A percentile compares a stretch with the other conserved stretches of the same genome.
phyloP scores from a whole-genome alignment of 2,329 filamentous ascomycete species.

The Aspergillus ochraceus region DNA sequence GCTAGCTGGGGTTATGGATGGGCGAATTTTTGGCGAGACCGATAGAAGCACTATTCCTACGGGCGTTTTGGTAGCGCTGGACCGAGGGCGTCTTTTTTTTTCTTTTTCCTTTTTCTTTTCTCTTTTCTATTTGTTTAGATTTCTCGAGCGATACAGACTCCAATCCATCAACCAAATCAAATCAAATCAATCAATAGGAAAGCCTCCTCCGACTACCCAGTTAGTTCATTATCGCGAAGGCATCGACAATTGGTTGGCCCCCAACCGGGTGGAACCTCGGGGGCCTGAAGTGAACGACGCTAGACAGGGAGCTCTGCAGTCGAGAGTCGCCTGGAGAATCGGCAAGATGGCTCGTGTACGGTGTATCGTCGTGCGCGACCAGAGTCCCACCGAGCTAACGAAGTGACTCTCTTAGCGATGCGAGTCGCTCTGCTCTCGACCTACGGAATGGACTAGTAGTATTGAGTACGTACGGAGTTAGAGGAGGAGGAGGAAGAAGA shows the following conservation, averaged over 20 bases:
- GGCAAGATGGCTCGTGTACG: neutral
- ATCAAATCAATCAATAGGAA: neutral
- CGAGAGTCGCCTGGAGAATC: no score
- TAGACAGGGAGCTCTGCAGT: neutral
- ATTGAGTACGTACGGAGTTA: neutral
- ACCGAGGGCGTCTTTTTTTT: neutral
- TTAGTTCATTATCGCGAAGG: neutral
- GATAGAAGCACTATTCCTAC: slow-evolving; percentile 5
- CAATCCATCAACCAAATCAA: neutral
- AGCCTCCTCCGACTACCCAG: neutral
- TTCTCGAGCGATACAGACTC: neutral
- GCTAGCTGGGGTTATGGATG: neutral
- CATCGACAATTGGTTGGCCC: neutral
- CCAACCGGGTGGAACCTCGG: neutral
- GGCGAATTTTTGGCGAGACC: neutral
- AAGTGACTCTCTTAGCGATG: neutral
- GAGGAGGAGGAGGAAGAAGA: neutral
- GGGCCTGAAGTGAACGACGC: neutral
- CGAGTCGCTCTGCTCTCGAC: neutral
- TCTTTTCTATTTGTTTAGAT: neutral
- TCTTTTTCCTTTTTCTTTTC: neutral
- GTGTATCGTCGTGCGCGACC: neutral
- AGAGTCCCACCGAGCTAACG: neutral
- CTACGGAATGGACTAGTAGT: neutral
- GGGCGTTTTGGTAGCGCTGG: slow-evolving; percentile 3